phyloP scores from a whole-genome alignment of 805 yeast genomes.

The Kluyveromyces nonfermentans region DNA sequence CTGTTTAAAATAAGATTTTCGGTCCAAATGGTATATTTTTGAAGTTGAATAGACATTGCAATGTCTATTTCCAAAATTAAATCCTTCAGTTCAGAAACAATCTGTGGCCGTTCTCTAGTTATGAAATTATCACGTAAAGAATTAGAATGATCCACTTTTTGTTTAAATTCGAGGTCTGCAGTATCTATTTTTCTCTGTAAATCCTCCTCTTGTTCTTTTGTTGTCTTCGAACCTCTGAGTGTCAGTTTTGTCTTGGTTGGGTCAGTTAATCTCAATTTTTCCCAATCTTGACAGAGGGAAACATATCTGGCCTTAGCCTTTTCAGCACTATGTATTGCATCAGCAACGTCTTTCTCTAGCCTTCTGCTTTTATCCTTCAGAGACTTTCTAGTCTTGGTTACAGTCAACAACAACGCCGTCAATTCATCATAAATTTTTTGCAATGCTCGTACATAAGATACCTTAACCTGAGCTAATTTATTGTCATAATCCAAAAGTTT shows the following conservation, averaged over 20 bases:
- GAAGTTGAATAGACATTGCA: conserved; percentile 80
- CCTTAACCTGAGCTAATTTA: conserved; percentile 58
- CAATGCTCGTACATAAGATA: conserved; percentile 68
- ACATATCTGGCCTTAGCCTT: conserved; percentile 77
- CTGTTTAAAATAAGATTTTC: conserved; percentile 77
- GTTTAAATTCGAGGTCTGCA: conserved; percentile 82
- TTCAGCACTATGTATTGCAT: conserved; percentile 75
- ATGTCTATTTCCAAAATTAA: conserved; percentile 80
- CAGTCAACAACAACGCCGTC: conserved; percentile 55
- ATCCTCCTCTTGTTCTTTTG: conserved; percentile 84
- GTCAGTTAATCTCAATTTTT: conserved; percentile 68
- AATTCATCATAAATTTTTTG: conserved; percentile 83
- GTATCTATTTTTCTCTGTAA: conserved; percentile 65
- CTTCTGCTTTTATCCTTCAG: conserved; percentile 75
- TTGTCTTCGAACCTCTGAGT: conserved; percentile 67
- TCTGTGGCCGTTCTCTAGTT: conserved; percentile 66
- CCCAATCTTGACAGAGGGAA: conserved; percentile 78
- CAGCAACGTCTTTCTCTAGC: conserved; percentile 76
- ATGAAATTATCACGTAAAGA: conserved; percentile 66
- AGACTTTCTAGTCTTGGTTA: conserved; percentile 62
- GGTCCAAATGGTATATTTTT: conserved; percentile 78
- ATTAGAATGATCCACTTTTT: conserved; percentile 63
- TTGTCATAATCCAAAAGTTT: conserved; percentile 72
- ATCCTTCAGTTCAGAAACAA: conserved; percentile 61
- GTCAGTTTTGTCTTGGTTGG: conserved; percentile 78